Conservation (phyloP, 257 asterid species). For the Fraxinus anomala region DNA sequence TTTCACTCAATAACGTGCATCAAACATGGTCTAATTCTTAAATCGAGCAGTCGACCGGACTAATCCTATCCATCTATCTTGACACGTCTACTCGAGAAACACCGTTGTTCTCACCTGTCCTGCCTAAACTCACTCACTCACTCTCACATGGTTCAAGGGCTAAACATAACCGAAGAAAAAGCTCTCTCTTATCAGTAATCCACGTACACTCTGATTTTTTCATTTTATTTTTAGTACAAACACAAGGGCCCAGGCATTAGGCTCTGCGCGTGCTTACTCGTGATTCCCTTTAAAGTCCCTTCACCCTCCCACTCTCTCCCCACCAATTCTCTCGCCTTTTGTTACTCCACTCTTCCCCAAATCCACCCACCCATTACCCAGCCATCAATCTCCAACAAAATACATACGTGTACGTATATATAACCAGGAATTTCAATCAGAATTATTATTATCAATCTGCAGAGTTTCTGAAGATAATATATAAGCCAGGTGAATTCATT, state of each 20-base stretch:
- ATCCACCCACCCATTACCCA: not conserved
- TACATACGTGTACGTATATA: conserved; percentile 1
- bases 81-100: too few relatives aligned
- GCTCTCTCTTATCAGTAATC: not conserved
- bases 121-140: not conserved
- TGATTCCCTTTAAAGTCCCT: conserved; percentile 43
- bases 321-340: not conserved
- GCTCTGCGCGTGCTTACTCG: conserved; percentile 38
- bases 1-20: too few relatives aligned
- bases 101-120: not conserved
- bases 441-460: not conserved
- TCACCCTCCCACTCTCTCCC: conserved; percentile 29
- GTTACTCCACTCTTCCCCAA: not conserved
- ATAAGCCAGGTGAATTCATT: not conserved
- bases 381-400: not conserved
- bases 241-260: not conserved
- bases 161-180: not conserved
- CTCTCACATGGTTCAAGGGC: not conserved
- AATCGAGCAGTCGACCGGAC: not conserved
- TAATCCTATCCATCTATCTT: not conserved
- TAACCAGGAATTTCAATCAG: not conserved
- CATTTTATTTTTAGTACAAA: not conserved
- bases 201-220: not conserved
- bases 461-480: not conserved
- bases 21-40: too few relatives aligned